Conservation (phyloP, 257 asterid species). For the Solanum ossicruentum region DNA sequence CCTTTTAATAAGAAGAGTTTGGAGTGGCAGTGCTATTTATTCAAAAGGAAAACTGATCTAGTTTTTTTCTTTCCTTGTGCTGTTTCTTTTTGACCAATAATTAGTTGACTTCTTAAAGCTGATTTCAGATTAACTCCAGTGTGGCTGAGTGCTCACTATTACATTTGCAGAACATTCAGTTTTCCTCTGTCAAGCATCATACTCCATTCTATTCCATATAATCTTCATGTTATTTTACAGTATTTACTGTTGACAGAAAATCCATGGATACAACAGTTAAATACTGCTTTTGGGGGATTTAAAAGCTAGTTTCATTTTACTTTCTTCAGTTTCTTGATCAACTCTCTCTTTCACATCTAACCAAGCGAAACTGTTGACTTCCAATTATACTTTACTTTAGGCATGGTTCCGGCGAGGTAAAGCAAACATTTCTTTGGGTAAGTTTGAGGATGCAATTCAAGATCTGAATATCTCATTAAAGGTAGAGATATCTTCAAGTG, state of each 20-base stretch:
- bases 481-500: slow-evolving; percentile 53
- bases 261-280: neutral
- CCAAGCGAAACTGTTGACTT: neutral
- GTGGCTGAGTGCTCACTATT: neutral
- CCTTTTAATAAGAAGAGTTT: neutral
- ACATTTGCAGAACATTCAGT: neutral
- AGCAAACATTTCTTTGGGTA: slow-evolving; percentile 65
- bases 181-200: neutral
- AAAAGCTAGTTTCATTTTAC: neutral
- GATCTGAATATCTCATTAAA: slow-evolving; percentile 55
- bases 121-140: neutral
- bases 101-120: neutral
- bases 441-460: slow-evolving; percentile 45
- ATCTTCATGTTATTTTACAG: neutral
- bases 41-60: neutral
- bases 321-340: neutral
- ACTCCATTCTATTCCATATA: neutral
- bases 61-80: neutral
- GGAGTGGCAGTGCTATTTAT: neutral
- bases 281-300: neutral
- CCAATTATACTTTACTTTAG: slow-evolving; percentile 20
- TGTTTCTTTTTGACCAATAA: neutral
- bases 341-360: neutral
- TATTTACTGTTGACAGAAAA: neutral
- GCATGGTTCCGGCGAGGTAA: slow-evolving; percentile 93